phyloP scores from a whole-genome alignment of 441 rosid genomes.

The Populus tomentosa region DNA sequence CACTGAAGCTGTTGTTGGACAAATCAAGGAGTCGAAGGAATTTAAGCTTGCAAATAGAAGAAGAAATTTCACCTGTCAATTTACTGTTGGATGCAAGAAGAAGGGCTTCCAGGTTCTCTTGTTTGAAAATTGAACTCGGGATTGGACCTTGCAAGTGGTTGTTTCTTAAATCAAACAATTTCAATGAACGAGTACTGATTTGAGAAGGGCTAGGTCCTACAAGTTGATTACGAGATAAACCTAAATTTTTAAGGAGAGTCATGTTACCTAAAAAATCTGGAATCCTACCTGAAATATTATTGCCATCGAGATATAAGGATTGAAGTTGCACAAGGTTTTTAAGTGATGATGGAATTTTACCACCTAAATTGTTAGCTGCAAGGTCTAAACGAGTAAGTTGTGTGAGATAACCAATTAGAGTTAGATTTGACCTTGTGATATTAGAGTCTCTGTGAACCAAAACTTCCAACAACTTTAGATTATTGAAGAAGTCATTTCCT shows the following conservation, averaged over 20 bases:
- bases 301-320: neutral
- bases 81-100: conserved; percentile 16
- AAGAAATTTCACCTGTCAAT: conserved; percentile 18
- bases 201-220: too few relatives aligned
- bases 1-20: neutral
- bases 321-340: neutral
- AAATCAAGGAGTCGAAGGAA: neutral
- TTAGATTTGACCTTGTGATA: conserved; percentile 12
- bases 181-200: too few relatives aligned
- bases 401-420: neutral
- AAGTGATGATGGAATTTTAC: neutral
- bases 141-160: too few relatives aligned
- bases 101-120: neutral
- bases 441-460: neutral
- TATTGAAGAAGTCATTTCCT: neutral
- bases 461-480: neutral
- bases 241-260: too few relatives aligned
- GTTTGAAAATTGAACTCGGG: neutral
- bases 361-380: neutral
- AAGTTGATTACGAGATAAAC: too few relatives aligned
- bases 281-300: neutral
- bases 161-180: too few relatives aligned
- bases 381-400: neutral
- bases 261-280: too few relatives aligned
- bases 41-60: conserved; percentile 16